These are phyloP conservation scores for Escovopsis sp. DNA, from an alignment of 2,329 filamentous ascomycete genomes.

Conservation along the genomic window DNA sequence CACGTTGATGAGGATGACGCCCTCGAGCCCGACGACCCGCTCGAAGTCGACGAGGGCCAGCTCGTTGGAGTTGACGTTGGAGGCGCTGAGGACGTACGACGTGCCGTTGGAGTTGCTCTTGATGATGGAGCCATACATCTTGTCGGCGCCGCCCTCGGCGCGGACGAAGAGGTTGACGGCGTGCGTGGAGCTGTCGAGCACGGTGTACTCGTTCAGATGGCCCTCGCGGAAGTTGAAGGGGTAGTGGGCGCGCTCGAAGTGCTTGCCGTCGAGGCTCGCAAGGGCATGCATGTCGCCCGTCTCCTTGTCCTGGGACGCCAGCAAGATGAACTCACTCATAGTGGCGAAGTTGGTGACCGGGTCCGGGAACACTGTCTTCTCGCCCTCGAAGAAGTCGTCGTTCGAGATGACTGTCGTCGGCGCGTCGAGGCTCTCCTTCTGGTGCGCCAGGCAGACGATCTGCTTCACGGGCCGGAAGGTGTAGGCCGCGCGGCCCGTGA, in stretches of 20 bases:
- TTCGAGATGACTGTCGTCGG: slow-evolving; percentile 59
- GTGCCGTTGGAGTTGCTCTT: slow-evolving; percentile 99
- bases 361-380: slow-evolving; percentile 36
- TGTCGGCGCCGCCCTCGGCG: slow-evolving; percentile 47
- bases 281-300: slow-evolving; percentile 58
- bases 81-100: slow-evolving; percentile 73
- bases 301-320: slow-evolving; percentile 59
- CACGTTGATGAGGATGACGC: slow-evolving; percentile 73
- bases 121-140: slow-evolving; percentile 71
- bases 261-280: slow-evolving; percentile 69
- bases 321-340: slow-evolving; percentile 93
- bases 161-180: slow-evolving; percentile 89
- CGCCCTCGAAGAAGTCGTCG: slow-evolving; percentile 58
- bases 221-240: slow-evolving; percentile 69
- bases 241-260: slow-evolving; percentile 72
- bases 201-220: slow-evolving; percentile 73
- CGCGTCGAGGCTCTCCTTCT: slow-evolving; percentile 44
- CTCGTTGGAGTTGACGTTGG: slow-evolving; percentile 66
- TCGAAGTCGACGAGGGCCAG: slow-evolving; percentile 84
- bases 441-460: slow-evolving; percentile 40
- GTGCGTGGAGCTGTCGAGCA: slow-evolving; percentile 88
- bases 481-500: slow-evolving; percentile 52
- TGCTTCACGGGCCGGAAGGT: slow-evolving; percentile 36
- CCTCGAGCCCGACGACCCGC: slow-evolving; percentile 84
- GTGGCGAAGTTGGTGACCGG: slow-evolving; percentile 70